Conservation (phyloP, 148 eudicot species). For the Spergularia marina region DNA sequence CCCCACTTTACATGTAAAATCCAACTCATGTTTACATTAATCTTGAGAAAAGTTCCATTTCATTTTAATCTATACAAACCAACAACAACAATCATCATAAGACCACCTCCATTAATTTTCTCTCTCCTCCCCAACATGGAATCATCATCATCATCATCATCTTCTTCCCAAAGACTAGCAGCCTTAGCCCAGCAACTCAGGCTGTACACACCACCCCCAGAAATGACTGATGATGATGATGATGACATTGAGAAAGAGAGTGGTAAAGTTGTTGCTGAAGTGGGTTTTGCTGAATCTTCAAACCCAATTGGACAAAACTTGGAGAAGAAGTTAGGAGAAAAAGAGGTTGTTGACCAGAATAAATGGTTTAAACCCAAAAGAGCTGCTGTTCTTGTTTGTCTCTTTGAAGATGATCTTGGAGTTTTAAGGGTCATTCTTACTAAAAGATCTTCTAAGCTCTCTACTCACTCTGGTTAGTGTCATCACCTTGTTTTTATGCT, state of each 20-base stretch:
- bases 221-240: conserved; percentile 27
- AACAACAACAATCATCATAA: neutral
- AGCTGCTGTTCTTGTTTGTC: conserved; percentile 70
- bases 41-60: conserved; percentile 17
- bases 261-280: conserved; percentile 53
- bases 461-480: conserved; percentile 69
- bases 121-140: conserved; percentile 25
- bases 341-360: neutral
- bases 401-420: conserved; percentile 58
- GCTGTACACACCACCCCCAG: conserved; percentile 39
- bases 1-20: neutral
- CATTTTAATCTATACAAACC: conserved; percentile 14
- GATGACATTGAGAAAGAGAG: conserved; percentile 44
- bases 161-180: conserved; percentile 35
- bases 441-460: conserved; percentile 67
- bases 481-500: neutral
- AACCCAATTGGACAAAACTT: conserved; percentile 32
- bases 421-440: conserved; percentile 77
- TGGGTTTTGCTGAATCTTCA: conserved; percentile 60
- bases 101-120: conserved; percentile 21
- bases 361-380: conserved; percentile 36
- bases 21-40: conserved; percentile 20
- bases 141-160: conserved; percentile 8
- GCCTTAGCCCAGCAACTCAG: conserved; percentile 56
- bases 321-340: conserved; percentile 10